phyloP scores from a whole-genome alignment of 768 basidiomycete species.

The Agrocybe praecox region DNA sequence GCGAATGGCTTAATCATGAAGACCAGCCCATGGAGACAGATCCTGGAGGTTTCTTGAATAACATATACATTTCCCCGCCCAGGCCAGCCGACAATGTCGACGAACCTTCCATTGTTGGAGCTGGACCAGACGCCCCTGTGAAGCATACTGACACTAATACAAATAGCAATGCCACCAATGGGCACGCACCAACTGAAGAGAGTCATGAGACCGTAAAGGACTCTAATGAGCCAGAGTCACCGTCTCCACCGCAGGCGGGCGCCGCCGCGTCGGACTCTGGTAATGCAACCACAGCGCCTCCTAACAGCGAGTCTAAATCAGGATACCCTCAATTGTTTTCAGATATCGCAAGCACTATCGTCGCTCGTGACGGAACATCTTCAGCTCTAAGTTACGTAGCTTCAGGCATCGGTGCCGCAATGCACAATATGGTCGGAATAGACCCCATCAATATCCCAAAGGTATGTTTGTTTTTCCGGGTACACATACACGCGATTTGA shows the following conservation, averaged over 20 bases:
- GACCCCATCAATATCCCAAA: constrained; percentile 40
- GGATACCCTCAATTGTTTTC: constrained; percentile 33
- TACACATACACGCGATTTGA: neutral
- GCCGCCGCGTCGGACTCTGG: constrained; percentile 3
- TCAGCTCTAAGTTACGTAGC: constrained; percentile 40
- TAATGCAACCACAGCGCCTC: constrained; percentile 3
- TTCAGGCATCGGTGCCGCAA: constrained; percentile 40
- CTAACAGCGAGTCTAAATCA: constrained; percentile 3
- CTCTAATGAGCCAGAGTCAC: constrained; percentile 4
- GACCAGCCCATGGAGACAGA: constrained; percentile 65
- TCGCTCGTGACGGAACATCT: constrained; percentile 38
- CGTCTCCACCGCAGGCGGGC: constrained; percentile 9
- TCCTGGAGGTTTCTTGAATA: constrained; percentile 67
- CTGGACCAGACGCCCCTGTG: constrained; percentile 1
- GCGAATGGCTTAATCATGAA: constrained; percentile 57
- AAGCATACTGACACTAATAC: constrained; percentile 6
- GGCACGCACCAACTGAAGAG: constrained; percentile 3
- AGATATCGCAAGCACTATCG: constrained; percentile 38
- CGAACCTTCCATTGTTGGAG: constrained; percentile 5
- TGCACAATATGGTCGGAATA: constrained; percentile 37
- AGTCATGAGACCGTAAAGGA: constrained; percentile 1
- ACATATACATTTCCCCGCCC: constrained; percentile 58
- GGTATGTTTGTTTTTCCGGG: constrained; percentile 21
- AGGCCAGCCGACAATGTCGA: constrained; percentile 32
- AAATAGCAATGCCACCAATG: constrained; percentile 17